A percentile compares a stretch with the other conserved stretches of the same genome.
These are phyloP conservation scores for Xylariaceae sp. DNA, from an alignment of 2,329 filamentous ascomycete genomes.

Conservation along the genomic window DNA sequence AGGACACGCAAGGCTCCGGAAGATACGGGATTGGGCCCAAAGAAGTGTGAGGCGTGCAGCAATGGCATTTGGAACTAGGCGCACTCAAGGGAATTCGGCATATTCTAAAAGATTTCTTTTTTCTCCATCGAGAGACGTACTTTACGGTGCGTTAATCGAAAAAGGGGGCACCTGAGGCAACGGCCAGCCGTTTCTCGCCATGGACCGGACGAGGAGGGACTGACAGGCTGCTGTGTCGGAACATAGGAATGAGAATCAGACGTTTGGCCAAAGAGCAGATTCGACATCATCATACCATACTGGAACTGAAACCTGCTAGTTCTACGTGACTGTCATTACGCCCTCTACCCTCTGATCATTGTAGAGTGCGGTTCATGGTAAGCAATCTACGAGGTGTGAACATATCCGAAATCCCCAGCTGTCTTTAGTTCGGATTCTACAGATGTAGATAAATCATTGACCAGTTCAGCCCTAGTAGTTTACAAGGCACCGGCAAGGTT, in stretches of 20 bases:
- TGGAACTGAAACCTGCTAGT: not conserved
- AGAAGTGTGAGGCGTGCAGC: slow-evolving; percentile 14
- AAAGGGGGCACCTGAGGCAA: slow-evolving; percentile 10
- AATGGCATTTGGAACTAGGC: slow-evolving; percentile 23
- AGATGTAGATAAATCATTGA: not conserved
- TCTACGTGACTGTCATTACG: not conserved
- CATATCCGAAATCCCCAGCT: too few species aligned
- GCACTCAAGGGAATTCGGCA: slow-evolving; percentile 26
- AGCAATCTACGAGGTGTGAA: too few species aligned
- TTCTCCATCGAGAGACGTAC: slow-evolving; percentile 24
- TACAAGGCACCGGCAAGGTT: too few species aligned
- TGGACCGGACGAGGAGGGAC: slow-evolving; percentile 16
- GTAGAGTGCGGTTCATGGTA: not conserved
- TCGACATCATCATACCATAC: slow-evolving; percentile 16
- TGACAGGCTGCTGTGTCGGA: slow-evolving; percentile 17
- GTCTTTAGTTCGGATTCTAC: not conserved
- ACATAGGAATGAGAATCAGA: slow-evolving; percentile 20
- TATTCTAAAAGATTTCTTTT: slow-evolving; percentile 32
- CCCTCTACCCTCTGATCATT: not conserved
- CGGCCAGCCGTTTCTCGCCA: slow-evolving; percentile 21
- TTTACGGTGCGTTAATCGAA: slow-evolving; percentile 15
- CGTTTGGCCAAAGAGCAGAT: slow-evolving; percentile 22
- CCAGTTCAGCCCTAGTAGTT: not conserved
- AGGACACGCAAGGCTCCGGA: slow-evolving; percentile 11
- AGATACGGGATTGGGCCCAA: slow-evolving; percentile 16